phyloP scores from a whole-genome alignment of 2,329 filamentous ascomycete genomes.

The Colletotrichum ledebouriae region DNA sequence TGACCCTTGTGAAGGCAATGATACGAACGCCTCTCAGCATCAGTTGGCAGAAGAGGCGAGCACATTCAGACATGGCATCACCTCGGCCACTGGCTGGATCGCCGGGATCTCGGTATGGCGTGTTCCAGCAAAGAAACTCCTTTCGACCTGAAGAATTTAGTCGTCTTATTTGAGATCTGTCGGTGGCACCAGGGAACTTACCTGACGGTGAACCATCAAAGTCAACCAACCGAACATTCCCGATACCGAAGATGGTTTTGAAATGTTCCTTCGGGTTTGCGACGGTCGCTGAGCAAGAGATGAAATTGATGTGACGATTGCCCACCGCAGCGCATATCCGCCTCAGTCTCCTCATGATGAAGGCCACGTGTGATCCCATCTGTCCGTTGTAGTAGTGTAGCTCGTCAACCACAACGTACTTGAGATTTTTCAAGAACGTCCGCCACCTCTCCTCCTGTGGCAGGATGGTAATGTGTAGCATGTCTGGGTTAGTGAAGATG shows the following conservation, averaged over 20 bases:
- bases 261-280: constrained; percentile 94
- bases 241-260: constrained; percentile 91
- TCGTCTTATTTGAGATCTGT: neutral
- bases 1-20: constrained; percentile 91
- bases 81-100: constrained; percentile 90
- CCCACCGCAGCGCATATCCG: constrained; percentile 92
- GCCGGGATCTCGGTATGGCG: constrained; percentile 88
- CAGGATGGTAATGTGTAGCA: constrained; percentile 94
- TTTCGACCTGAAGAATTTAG: constrained; percentile 73
- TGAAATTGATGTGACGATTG: constrained; percentile 87
- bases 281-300: constrained; percentile 96
- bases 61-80: constrained; percentile 86
- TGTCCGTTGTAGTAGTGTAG: constrained; percentile 97
- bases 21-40: constrained; percentile 89
- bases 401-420: constrained; percentile 92
- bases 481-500: constrained; percentile 98
- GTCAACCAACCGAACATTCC: constrained; percentile 84
- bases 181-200: neutral
- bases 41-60: constrained; percentile 89
- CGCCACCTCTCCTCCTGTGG: constrained; percentile 94
- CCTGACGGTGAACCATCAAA: constrained; percentile 90
- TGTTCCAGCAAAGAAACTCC: constrained; percentile 98
- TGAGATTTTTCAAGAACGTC: constrained; percentile 87
- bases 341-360: constrained; percentile 91
- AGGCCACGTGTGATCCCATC: constrained; percentile 92